A percentile compares a stretch with the other conserved stretches of the same genome.
Evolutionary conservation across 1,139 yeast genomes (phyloP).

Genomic region (Arxiozyma heterogenica): DNA sequence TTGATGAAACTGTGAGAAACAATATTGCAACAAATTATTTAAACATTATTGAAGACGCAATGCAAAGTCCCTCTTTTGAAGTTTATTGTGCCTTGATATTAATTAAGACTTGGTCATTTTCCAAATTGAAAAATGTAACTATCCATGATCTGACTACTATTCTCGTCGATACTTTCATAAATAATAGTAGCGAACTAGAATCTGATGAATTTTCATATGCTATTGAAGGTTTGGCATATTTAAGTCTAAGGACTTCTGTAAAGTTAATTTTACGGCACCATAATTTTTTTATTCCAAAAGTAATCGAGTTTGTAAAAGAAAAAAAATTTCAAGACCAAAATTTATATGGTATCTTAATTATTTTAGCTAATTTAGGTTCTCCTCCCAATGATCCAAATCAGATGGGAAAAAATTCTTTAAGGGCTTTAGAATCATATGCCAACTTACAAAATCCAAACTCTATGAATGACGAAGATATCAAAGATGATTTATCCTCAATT

Average conservation of each 20-base stretch:
- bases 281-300: constrained; percentile 12
- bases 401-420: constrained; percentile 14
- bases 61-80: constrained; percentile 14
- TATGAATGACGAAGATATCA: constrained; percentile 8
- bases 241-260: constrained; percentile 24
- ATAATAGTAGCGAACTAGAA: neutral
- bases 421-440: constrained; percentile 19
- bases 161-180: constrained; percentile 11
- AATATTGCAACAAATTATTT: constrained; percentile 25
- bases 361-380: constrained; percentile 23
- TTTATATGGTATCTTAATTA: constrained; percentile 23
- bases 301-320: constrained; percentile 12
- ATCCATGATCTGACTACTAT: constrained; percentile 17
- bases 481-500: constrained; percentile 19
- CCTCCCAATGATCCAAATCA: constrained; percentile 14
- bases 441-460: constrained; percentile 14
- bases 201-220: constrained; percentile 15
- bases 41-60: constrained; percentile 17
- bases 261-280: constrained; percentile 18
- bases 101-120: constrained; percentile 29
- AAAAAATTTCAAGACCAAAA: constrained; percentile 5
- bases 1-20: constrained; percentile 26
- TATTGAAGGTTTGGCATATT: constrained; percentile 30
- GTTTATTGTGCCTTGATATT: constrained; percentile 23
- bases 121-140: constrained; percentile 20